Percentiles rank a stretch among this genome's conserved stretches.
Evolutionary conservation across 768 basidiomycete genomes (phyloP).

Genomic region (Hirschioporus abietinus): DNA sequence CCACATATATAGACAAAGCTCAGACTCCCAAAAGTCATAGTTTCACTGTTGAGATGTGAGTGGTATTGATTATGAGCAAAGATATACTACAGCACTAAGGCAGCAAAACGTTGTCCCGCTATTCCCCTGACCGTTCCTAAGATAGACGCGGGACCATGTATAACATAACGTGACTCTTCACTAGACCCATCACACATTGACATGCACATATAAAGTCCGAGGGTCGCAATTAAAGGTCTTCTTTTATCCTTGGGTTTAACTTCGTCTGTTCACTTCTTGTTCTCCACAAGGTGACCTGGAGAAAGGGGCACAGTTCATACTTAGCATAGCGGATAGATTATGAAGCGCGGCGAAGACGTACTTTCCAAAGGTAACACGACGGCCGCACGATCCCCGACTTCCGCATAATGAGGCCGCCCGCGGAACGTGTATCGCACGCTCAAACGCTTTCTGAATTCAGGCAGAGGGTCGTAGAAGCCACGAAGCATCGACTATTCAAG

Average conservation of each 20-base stretch:
- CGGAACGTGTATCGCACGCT: constrained; percentile 74
- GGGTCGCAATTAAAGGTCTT: no score
- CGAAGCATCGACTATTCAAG: constrained; percentile 57
- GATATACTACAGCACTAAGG: neutral
- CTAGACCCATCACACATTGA: no score
- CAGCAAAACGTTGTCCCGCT: neutral
- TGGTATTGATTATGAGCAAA: neutral
- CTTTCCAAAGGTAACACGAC: constrained; percentile 74
- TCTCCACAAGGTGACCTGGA: constrained; percentile 5
- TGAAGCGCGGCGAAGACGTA: constrained; percentile 28
- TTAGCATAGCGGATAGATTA: neutral
- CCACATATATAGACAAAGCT: no score
- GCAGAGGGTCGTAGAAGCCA: constrained; percentile 86
- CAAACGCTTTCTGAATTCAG: constrained; percentile 64
- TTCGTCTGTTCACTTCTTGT: neutral
- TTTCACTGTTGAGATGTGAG: neutral
- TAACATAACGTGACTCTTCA: no score
- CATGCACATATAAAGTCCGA: no score
- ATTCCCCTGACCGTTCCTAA: no score
- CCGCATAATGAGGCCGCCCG: constrained; percentile 67
- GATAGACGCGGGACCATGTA: no score
- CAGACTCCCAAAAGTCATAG: no score
- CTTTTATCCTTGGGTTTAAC: no score
- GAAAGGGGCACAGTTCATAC: neutral
- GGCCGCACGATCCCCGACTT: constrained; percentile 64